Evolutionary conservation across 1,139 yeast species (phyloP).

Genomic region (Entelexis sorbosivorans): DNA sequence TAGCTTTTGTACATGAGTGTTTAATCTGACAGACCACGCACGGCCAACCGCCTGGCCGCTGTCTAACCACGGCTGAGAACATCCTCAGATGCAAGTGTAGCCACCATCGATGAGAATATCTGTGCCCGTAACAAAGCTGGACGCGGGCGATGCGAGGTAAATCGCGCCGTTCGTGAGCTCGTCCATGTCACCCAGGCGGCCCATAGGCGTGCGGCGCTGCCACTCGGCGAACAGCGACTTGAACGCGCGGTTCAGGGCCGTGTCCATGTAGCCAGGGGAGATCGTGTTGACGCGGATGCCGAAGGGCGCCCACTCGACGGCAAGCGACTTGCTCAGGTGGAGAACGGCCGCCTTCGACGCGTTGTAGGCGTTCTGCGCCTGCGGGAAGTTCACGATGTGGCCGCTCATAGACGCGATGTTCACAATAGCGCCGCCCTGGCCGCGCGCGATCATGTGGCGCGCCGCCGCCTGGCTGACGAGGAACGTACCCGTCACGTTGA

Average conservation of each 20-base stretch:
- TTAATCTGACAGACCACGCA: neutral
- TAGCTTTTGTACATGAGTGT: neutral
- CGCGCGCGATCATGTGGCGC: conserved; percentile 53
- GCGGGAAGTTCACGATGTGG: conserved; percentile 55
- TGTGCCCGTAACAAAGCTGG: conserved; percentile 55
- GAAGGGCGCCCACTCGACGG: conserved; percentile 49
- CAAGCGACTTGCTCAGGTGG: conserved; percentile 44
- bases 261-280: conserved; percentile 49
- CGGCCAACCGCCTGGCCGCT: neutral
- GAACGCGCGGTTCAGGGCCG: conserved; percentile 45
- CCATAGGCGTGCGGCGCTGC: conserved; percentile 55
- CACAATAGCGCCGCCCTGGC: conserved; percentile 37
- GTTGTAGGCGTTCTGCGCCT: conserved; percentile 50
- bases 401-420: conserved; percentile 59
- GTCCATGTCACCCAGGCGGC: conserved; percentile 55
- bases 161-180: conserved; percentile 62
- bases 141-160: conserved; percentile 53
- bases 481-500: conserved; percentile 69
- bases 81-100: conserved; percentile 33
- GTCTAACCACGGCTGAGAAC: neutral
- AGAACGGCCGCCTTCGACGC: conserved; percentile 54
- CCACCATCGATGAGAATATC: conserved; percentile 63
- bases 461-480: conserved; percentile 60
- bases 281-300: conserved; percentile 45
- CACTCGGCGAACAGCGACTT: conserved; percentile 41